Percentiles rank a stretch among this genome's conserved stretches.
Conservation (phyloP, 768 basidiomycete species). For the Suillus subluteus region DNA sequence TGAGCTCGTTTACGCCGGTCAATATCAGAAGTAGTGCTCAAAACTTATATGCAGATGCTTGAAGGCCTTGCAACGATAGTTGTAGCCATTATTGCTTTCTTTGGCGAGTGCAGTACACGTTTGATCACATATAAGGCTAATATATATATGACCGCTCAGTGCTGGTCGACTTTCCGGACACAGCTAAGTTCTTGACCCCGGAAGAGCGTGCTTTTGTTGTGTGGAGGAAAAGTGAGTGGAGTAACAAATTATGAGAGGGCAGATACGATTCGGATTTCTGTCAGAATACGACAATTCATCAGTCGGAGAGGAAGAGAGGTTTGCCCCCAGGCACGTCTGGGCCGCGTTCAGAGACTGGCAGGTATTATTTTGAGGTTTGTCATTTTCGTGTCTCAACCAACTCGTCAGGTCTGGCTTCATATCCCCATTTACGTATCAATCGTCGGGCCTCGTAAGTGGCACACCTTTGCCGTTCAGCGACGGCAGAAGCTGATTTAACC, state of each 20-base stretch:
- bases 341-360: constrained; percentile 65
- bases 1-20: constrained; percentile 29
- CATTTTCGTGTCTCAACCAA: background rate
- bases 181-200: constrained; percentile 62
- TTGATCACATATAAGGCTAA: background rate
- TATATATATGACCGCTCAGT: constrained; percentile 36
- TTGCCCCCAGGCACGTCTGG: constrained; percentile 53
- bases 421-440: constrained; percentile 63
- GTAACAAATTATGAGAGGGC: background rate
- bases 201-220: constrained; percentile 62
- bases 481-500: background rate
- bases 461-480: background rate
- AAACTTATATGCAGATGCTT: constrained; percentile 35
- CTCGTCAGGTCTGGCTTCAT: constrained; percentile 50
- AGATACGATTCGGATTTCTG: background rate
- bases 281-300: constrained; percentile 56
- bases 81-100: constrained; percentile 55
- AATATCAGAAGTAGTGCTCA: constrained; percentile 7
- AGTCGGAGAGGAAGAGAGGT: constrained; percentile 66
- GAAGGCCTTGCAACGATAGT: constrained; percentile 66
- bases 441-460: constrained; percentile 56
- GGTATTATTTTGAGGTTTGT: constrained; percentile 30
- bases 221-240: constrained; percentile 51
- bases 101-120: constrained; percentile 38
- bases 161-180: constrained; percentile 62